Evolutionary conservation across 192 early-diverging fungal species (phyloP), one percentile per base, ranked within the genome.

Genomic region (Linnemannia zychae): DNA sequence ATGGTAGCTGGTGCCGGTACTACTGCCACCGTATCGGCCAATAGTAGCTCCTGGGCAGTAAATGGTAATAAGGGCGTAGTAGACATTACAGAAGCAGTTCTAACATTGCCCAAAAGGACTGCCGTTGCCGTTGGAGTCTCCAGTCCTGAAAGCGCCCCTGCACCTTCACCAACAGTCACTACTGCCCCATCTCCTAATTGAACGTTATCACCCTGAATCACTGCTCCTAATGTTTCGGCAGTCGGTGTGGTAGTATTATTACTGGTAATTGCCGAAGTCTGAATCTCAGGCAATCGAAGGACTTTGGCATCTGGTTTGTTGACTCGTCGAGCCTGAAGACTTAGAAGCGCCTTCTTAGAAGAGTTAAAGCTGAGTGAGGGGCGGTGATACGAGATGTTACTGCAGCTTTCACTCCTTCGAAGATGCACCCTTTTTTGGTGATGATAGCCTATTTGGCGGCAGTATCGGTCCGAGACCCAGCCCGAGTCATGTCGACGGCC

Each of bases 221-320:
- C n/a, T n/a, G n/a, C n/a, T n/a, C n/a, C n/a, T n/a, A n/a, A n/a
- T n/a, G n/a, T n/a, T 9, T 44, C 40, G 9, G 40, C 9, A 44
- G 40, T 44, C 9, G 40, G 40, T 9, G 40, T 44, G 9, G 57
- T 12, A 15, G 28, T 3, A 11, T 13, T 12, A 63, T n/a, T n/a
- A 3, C n/a, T n/a, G n/a, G 28, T 31, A 31, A 12, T 63, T n/a
- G 57, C 57, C 16, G 1, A 46, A 3, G 79, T 84, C 37, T 63
- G 60, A 22, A 85, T 85, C 4, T 73, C 83, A 22, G 83, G 78
- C 24, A 85, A 36, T 7, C 77, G 83, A 28, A 34, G 44, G 13
- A 73, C 77, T 40, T 85, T 85, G 24, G 78, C 78, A 40, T 79
- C 68, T 7, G 73, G 77, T n/a, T 85, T 85, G 34, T 53, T 71